A percentile compares a stretch with the other conserved stretches of the same genome.
These are phyloP conservation scores for Citrullus amarus DNA, from an alignment of 306 rosid species.

Conservation along the genomic window DNA sequence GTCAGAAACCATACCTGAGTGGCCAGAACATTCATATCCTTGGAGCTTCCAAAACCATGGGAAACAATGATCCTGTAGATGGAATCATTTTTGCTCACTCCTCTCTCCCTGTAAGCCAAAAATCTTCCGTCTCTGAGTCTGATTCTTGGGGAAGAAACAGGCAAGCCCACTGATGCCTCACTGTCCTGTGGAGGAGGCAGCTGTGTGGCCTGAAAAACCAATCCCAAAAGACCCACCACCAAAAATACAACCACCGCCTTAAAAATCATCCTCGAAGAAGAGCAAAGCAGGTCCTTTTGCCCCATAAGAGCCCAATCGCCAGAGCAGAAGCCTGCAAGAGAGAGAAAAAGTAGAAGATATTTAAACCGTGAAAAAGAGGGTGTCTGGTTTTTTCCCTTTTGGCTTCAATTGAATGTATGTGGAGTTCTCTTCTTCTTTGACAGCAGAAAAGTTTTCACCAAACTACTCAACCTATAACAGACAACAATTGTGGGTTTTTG, in stretches of 20 bases:
- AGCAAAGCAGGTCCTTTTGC: background rate
- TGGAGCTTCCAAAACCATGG: conserved; percentile 52
- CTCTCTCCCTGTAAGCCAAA: conserved; percentile 37
- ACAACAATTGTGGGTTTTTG: background rate
- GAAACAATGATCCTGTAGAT: conserved; percentile 29
- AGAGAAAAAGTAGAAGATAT: background rate
- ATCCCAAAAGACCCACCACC: conserved; percentile 57
- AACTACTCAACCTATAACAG: background rate
- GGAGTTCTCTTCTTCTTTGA: no score
- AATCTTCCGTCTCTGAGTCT: conserved; percentile 37
- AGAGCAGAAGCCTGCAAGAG: background rate
- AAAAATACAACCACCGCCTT: conserved; percentile 10
- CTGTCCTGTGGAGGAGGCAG: conserved; percentile 12
- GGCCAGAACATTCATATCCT: conserved; percentile 37
- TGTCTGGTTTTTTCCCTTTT: no score
- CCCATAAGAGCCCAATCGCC: background rate
- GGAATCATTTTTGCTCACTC: conserved; percentile 16
- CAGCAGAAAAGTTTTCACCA: no score
- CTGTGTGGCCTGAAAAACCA: conserved; percentile 43
- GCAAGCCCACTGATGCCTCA: background rate
- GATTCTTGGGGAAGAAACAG: conserved; percentile 22
- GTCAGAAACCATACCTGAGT: background rate
- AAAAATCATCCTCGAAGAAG: conserved; percentile 25
- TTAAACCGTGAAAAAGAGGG: background rate
- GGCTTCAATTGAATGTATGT: no score